These are phyloP conservation scores for Heimioporus sp. DNA, from an alignment of 768 basidiomycete species.

Conservation along the genomic window DNA sequence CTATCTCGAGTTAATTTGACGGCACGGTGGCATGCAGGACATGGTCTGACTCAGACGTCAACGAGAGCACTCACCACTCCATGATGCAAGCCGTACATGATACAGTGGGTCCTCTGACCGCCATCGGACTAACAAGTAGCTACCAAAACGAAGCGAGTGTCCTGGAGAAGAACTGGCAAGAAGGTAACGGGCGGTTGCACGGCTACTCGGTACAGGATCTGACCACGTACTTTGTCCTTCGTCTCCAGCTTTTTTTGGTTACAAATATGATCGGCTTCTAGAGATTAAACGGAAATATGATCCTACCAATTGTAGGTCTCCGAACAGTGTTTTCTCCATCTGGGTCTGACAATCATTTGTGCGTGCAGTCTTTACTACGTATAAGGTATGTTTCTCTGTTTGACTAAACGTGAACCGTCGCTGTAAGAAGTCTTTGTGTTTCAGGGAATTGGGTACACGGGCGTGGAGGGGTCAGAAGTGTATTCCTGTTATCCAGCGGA, in stretches of 20 bases:
- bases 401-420: too few relatives aligned
- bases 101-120: slow-evolving; percentile 1
- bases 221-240: background rate
- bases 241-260: slow-evolving; percentile 15
- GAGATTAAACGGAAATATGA: slow-evolving; percentile 18
- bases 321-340: background rate
- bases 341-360: background rate
- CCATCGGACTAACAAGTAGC: slow-evolving; percentile 5
- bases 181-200: background rate
- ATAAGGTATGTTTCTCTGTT: slow-evolving; percentile 4
- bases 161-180: slow-evolving; percentile 8
- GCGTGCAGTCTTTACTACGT: slow-evolving; percentile 3
- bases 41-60: slow-evolving; percentile 4
- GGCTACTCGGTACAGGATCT: background rate
- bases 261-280: too few relatives aligned
- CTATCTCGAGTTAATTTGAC: background rate
- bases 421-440: too few relatives aligned
- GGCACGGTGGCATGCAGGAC: background rate
- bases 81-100: background rate
- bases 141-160: slow-evolving; percentile 13
- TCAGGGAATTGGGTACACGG: too few relatives aligned
- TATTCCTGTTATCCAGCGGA: too few relatives aligned
- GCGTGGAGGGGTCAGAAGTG: too few relatives aligned
- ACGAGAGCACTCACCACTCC: background rate
- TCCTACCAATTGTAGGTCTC: slow-evolving; percentile 8